A percentile compares a stretch with the other conserved stretches of the same genome.
Conservation (phyloP, 2,329 filamentous ascomycete genomes). For the Alternaria burnsii region DNA sequence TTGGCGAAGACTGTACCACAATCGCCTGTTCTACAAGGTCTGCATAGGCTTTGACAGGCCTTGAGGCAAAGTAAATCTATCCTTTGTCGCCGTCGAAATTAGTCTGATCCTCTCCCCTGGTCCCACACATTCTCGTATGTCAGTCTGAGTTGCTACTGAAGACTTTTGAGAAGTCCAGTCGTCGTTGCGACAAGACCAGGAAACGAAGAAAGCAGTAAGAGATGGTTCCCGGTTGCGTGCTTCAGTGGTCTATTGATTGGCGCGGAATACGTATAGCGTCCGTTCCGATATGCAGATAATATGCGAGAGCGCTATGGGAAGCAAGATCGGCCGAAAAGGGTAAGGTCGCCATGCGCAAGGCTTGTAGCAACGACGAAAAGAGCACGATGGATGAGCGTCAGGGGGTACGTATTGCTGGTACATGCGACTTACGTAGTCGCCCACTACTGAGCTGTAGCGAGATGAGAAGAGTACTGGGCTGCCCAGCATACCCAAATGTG, state of each 20-base stretch:
- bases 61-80: conserved; percentile 25
- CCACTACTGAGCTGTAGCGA: conserved; percentile 25
- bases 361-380: conserved; percentile 19
- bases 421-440: conserved; percentile 31
- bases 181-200: background rate
- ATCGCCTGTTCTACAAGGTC: conserved; percentile 37
- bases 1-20: conserved; percentile 29
- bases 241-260: conserved; percentile 23
- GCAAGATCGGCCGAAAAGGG: conserved; percentile 31
- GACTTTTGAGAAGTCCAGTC: background rate
- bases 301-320: conserved; percentile 40
- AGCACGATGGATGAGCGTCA: conserved; percentile 28
- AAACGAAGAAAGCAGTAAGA: background rate
- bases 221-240: conserved; percentile 4
- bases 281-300: conserved; percentile 38
- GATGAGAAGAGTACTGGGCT: conserved; percentile 32
- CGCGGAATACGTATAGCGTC: conserved; percentile 24
- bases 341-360: conserved; percentile 27
- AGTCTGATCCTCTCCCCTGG: background rate
- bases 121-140: background rate
- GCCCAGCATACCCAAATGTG: conserved; percentile 31
- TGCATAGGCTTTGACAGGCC: conserved; percentile 25
- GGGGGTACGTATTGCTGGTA: conserved; percentile 26
- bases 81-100: conserved; percentile 7
- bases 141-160: background rate